Conservation (phyloP, 1,284 basidiomycete genomes). For the Lentinus polychrous region DNA sequence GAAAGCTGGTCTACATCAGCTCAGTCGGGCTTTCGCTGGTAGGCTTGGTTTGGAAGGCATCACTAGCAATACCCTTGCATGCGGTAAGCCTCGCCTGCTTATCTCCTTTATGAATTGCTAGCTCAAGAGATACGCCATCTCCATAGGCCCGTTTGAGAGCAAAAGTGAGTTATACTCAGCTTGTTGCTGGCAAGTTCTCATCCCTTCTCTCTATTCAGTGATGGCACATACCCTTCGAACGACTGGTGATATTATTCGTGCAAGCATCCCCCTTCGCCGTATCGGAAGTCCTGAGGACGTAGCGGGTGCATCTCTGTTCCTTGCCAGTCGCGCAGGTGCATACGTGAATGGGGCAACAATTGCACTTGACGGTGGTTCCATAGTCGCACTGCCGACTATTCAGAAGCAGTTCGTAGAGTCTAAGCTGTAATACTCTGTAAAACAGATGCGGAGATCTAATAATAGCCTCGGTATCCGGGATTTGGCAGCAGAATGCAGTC, state of each 20-base stretch:
- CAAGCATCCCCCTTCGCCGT: conserved; percentile 42
- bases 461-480: too few species aligned
- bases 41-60: conserved; percentile 56
- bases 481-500: too few species aligned
- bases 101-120: too few species aligned
- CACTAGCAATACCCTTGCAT: conserved; percentile 64
- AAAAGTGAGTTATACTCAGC: conserved; percentile 32
- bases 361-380: conserved; percentile 42
- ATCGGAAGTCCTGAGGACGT: conserved; percentile 62
- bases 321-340: conserved; percentile 51
- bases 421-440: background rate
- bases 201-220: conserved; percentile 32
- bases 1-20: conserved; percentile 57
- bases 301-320: conserved; percentile 54
- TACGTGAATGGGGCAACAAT: conserved; percentile 63
- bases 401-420: background rate
- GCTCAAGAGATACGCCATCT: background rate
- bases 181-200: background rate
- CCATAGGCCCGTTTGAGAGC: conserved; percentile 39
- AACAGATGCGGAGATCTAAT: too few species aligned
- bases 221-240: conserved; percentile 51
- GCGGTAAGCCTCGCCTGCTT: conserved; percentile 33
- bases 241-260: conserved; percentile 39
- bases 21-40: conserved; percentile 56
- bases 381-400: conserved; percentile 11